Percentiles rank a stretch among this genome's conserved stretches.
Evolutionary conservation across 495 filamentous ascomycete genomes (phyloP).

Genomic region (Aspergillus coremiiformis): DNA sequence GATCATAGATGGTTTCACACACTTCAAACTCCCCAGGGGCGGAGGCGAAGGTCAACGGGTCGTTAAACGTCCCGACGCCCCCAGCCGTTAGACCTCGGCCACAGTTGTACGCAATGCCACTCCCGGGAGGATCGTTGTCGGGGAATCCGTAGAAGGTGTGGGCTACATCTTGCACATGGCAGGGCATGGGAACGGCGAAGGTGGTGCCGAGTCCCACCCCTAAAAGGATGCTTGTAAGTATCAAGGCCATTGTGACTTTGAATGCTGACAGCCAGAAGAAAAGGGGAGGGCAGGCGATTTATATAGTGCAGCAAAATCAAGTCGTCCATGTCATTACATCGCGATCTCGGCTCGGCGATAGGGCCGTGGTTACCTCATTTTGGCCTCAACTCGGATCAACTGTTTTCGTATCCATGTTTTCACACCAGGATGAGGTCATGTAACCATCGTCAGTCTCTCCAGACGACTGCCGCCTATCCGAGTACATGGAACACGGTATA

Average conservation of each 20-base stretch:
- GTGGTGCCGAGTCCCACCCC: background rate
- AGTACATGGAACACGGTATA: too few relatives aligned
- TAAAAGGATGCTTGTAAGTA: background rate
- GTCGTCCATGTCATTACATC: too few relatives aligned
- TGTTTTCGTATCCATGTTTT: too few relatives aligned
- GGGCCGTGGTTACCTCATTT: too few relatives aligned
- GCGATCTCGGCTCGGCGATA: too few relatives aligned
- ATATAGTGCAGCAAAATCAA: too few relatives aligned
- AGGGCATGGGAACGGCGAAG: background rate
- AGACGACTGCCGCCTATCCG: too few relatives aligned
- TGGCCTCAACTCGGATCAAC: too few relatives aligned
- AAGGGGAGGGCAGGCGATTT: background rate
- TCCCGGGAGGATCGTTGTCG: conserved; percentile 38
- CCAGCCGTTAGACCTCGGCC: conserved; percentile 26
- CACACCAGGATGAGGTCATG: too few relatives aligned
- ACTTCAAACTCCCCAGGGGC: conserved; percentile 29
- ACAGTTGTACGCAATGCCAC: conserved; percentile 31
- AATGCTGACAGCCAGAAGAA: background rate
- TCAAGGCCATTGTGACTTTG: background rate
- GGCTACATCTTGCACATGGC: background rate
- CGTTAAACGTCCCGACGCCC: conserved; percentile 31
- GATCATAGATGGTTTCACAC: conserved; percentile 42
- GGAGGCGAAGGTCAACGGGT: conserved; percentile 43
- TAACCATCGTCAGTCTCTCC: too few relatives aligned
- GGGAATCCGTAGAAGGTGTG: conserved; percentile 34